A percentile compares a stretch with the other conserved stretches of the same genome.
Conservation (phyloP, 208 protist genomes). For the Naegleria lovaniensis region DNA sequence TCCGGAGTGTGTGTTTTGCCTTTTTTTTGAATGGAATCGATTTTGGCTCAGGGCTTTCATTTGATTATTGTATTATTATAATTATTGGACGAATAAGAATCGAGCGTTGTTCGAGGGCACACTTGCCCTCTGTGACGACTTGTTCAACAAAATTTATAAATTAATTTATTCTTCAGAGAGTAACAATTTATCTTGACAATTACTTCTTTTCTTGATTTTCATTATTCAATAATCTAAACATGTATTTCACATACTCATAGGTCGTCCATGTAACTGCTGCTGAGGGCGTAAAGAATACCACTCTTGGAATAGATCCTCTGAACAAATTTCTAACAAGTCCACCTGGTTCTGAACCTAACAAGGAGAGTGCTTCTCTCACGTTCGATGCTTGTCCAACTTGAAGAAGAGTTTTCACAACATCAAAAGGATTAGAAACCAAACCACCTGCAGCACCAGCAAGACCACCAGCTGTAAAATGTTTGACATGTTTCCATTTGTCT, state of each 20-base stretch:
- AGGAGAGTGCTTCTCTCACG: neutral
- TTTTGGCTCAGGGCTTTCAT: no score
- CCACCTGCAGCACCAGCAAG: conserved; percentile 67
- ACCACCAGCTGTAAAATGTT: conserved; percentile 66
- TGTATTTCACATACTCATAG: conserved; percentile 69
- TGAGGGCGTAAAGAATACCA: conserved; percentile 73
- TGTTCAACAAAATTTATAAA: neutral
- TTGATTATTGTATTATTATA: no score
- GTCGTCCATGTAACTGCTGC: conserved; percentile 81
- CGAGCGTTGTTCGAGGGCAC: no score
- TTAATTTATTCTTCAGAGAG: neutral
- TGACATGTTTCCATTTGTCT: conserved; percentile 52
- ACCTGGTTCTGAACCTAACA: neutral
- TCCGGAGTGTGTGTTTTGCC: no score
- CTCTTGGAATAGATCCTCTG: conserved; percentile 63
- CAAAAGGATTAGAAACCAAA: conserved; percentile 78
- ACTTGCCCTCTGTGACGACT: no score
- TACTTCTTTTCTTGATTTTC: neutral
- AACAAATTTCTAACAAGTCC: conserved; percentile 58
- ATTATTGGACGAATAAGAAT: no score
- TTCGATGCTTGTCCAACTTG: conserved; percentile 59
- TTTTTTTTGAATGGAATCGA: no score
- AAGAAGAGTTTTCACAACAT: conserved; percentile 77
- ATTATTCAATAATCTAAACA: neutral
- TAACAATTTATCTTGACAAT: no score